phyloP scores from a whole-genome alignment of 176 grass and related monocot species.

The Aechmea fasciata region DNA sequence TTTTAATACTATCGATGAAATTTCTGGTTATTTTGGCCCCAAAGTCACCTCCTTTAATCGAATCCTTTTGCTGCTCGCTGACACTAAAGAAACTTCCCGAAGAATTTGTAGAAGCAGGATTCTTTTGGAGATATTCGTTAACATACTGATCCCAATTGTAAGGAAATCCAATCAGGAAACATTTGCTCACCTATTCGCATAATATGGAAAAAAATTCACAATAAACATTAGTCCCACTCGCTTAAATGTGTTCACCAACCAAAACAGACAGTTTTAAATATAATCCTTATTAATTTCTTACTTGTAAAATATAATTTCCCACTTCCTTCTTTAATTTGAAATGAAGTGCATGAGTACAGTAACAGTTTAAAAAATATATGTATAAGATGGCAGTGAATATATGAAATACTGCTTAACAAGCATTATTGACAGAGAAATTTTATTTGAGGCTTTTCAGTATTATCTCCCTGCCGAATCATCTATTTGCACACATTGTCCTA shows the following conservation, averaged over 20 bases:
- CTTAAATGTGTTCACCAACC: not conserved
- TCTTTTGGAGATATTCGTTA: slow-evolving; percentile 5
- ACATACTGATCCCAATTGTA: slow-evolving; percentile 4
- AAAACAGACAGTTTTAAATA: not conserved
- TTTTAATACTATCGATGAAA: slow-evolving; percentile 19
- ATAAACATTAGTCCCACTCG: not conserved
- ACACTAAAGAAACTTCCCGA: slow-evolving; percentile 2
- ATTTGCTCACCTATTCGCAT: slow-evolving; percentile 16
- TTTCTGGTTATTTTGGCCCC: slow-evolving; percentile 20
- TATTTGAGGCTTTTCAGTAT: too few species aligned
- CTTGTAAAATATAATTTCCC: not conserved
- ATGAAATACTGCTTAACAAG: too few species aligned
- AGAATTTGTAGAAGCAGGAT: slow-evolving; percentile 1
- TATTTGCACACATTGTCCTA: too few species aligned
- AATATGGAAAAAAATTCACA: slow-evolving; percentile 3
- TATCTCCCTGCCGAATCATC: too few species aligned
- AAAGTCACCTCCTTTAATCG: slow-evolving; percentile 1
- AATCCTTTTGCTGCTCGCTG: not conserved
- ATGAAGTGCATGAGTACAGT: not conserved
- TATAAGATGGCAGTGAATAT: not conserved
- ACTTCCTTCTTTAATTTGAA: not conserved
- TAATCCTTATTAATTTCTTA: not conserved
- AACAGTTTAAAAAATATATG: not conserved
- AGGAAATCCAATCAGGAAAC: slow-evolving; percentile 10
- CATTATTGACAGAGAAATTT: too few species aligned